Evolutionary conservation across 2,329 filamentous ascomycete species (phyloP), one percentile per base, ranked within the genome.

Genomic region (Xylariales sp.): DNA sequence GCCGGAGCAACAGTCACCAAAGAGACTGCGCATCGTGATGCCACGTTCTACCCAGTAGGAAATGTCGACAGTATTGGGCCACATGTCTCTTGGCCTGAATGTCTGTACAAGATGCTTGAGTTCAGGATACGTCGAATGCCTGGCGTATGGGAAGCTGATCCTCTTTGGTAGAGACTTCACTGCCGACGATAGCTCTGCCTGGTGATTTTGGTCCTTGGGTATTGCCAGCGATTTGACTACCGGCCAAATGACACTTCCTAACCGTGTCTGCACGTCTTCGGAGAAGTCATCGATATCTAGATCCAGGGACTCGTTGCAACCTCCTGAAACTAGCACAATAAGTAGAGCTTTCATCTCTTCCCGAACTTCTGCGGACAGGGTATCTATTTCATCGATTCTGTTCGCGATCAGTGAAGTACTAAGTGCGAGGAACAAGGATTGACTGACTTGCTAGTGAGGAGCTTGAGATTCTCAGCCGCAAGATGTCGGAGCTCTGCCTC

Each of bases 71-170:
- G 88, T 95, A 55, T 89, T 95, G 0, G 90, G 88, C 68, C 84
- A 86, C 2, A 96, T 69, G 52, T 96, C 88, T 33, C 66, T 78
- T 0, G 89, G 89, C 20, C 67, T 75, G 51, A 96, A 86, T 0
- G 71, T 69, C 3, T 69, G 58, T 1, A 95, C 70, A 1, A 96
- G 65, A 40, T 80, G 64, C 48, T 87, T 84, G 3, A 95, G 73
- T 58, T 96, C 91, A 0, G 71, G 67, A 46, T 93, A 91, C 0
- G 88, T 95, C 0, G 91, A 94, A 60, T 97, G 91, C 1, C 91
- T 78, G 1, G 91, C 91, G 56, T 90, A 96, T 0, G 90, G 87
- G 50, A 95, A 96, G 0, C 58, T 65, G 3, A 82, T 76, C 0
- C 55, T 54, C 10, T 52, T 64, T 0, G 72, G 64, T 2, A 76